Evolutionary conservation across 768 basidiomycete species (phyloP).

Genomic region (Boletus speciosus): DNA sequence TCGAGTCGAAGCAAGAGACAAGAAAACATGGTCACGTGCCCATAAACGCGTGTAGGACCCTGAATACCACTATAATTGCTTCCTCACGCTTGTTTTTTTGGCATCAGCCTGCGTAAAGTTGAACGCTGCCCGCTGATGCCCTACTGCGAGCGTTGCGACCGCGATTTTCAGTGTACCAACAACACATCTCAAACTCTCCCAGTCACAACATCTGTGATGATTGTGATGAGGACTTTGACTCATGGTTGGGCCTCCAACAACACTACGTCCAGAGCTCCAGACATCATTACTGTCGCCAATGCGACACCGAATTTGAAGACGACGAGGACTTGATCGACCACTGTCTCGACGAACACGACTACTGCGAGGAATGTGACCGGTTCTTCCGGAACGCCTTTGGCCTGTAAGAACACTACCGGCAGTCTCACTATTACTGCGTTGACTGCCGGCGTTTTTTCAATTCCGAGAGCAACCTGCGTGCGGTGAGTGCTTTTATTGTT

Average conservation of each 20-base stretch:
- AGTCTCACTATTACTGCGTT: conserved; percentile 43
- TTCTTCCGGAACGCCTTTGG: conserved; percentile 40
- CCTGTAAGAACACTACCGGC: conserved; percentile 47
- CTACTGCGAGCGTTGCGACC: conserved; percentile 37
- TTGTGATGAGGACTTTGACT: conserved; percentile 46
- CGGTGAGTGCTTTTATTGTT: conserved; percentile 3
- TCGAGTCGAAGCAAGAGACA: neutral
- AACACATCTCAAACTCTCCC: conserved; percentile 36
- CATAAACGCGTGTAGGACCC: conserved; percentile 31
- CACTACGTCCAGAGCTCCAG: conserved; percentile 50
- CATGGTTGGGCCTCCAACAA: conserved; percentile 37
- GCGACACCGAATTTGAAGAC: conserved; percentile 42
- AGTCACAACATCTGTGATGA: conserved; percentile 44
- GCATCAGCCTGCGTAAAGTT: too few relatives aligned
- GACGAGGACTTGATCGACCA: conserved; percentile 38
- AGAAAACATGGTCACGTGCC: conserved; percentile 23
- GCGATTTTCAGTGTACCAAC: conserved; percentile 33
- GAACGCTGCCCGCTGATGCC: conserved; percentile 22
- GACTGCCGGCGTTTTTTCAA: conserved; percentile 45
- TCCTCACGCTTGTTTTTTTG: too few relatives aligned
- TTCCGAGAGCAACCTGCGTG: conserved; percentile 14
- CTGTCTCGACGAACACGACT: conserved; percentile 37
- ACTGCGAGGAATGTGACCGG: conserved; percentile 40
- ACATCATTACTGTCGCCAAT: conserved; percentile 53
- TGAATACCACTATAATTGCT: neutral